Base-by-base conservation (phyloP, 345 rosid species). In the Pistacia atlantica region DNA sequence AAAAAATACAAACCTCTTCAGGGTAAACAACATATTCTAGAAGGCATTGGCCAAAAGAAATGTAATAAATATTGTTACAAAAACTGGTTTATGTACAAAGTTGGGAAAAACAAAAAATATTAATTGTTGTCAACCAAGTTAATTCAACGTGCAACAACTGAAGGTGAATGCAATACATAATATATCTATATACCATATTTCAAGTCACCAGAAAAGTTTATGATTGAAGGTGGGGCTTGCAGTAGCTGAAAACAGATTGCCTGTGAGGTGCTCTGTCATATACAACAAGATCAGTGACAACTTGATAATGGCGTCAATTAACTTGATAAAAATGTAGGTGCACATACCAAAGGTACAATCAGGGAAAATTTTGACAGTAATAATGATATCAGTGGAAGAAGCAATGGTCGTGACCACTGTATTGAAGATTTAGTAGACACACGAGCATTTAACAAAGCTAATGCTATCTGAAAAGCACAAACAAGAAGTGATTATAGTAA, bases 391-490 rank as follows among this genome's bases (percentile, higher is more conserved):
- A 95, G 84, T 6, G 92, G 99, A 78, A 83, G 84, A 31, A 89
- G 71, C 69, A 90, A 46, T 1, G 89, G 92, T 67, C 77, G 77
- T 49, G 93, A 92, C 98, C 98, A 95, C 12, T 77, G 83, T 68
- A 70, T 80, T 77, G 89, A 92, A 46, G 98, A 95, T 73, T 85
- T 89, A 54, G 80, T 61, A 42, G 98, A 95, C 83, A 95, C 72
- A 74, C 98, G 85, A 51, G 93, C 97, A 83, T 95, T 95, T 77
- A 95, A 78, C 80, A 92, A 80, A n/a, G 90, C 90, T 83, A 95
- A 69, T n/a, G 81, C 79, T 85, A 92, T 88, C 98, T 95, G 92
- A 48, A 80, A 5, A 58, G 20, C 67, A 75, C 10, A 22, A 71
- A 77, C 42, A 55, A 54, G n/a, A 3, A 51, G 11, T 33, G 74